Evolutionary conservation across 352 stramenopile species (phyloP).

Genomic region (Bremia lactucae): DNA sequence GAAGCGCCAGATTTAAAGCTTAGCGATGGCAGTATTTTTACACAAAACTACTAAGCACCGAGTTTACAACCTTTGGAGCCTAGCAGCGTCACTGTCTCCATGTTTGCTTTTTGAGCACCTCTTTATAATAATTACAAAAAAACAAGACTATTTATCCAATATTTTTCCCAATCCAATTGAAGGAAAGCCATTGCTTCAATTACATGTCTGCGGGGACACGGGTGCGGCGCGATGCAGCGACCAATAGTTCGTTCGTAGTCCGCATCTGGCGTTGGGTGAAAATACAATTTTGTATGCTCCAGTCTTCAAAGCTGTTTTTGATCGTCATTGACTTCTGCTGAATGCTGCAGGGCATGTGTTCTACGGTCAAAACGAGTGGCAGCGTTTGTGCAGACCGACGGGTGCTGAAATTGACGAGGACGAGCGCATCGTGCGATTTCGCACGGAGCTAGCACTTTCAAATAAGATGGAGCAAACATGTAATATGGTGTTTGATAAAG

Average conservation of each 20-base stretch:
- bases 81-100: slow-evolving; percentile 43
- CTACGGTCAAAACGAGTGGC: slow-evolving; percentile 61
- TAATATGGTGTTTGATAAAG: slow-evolving; percentile 72
- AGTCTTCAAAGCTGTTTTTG: neutral
- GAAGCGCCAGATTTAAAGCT: no score
- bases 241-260: slow-evolving; percentile 41
- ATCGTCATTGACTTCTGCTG: neutral
- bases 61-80: slow-evolving; percentile 34
- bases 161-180: neutral
- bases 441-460: slow-evolving; percentile 59
- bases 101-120: slow-evolving; percentile 26
- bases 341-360: slow-evolving; percentile 35
- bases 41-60: neutral
- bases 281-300: slow-evolving; percentile 33
- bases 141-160: neutral
- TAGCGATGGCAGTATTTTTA: no score
- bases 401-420: slow-evolving; percentile 39
- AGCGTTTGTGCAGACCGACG: slow-evolving; percentile 45
- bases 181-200: neutral
- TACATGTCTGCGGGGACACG: slow-evolving; percentile 39
- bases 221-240: slow-evolving; percentile 48
- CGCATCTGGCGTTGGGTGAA: slow-evolving; percentile 67
- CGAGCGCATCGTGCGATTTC: slow-evolving; percentile 56
- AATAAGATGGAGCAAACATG: slow-evolving; percentile 46
- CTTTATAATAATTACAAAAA: slow-evolving; percentile 9